Conservation (phyloP, 2,329 filamentous ascomycete species). For the Amauroascus verrucosus region DNA sequence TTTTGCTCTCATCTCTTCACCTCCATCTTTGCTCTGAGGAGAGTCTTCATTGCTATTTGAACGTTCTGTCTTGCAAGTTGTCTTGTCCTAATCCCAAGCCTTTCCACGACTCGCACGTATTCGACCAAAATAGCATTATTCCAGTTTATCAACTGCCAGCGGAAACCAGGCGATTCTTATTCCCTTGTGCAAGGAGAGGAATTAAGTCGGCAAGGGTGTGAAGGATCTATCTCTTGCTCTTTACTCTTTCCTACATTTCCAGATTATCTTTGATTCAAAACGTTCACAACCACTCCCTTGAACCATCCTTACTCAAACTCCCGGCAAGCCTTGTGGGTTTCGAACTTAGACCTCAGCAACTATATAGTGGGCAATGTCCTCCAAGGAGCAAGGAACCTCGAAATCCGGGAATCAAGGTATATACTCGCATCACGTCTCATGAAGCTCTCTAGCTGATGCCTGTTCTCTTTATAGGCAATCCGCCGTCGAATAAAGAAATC, state of each 20-base stretch:
- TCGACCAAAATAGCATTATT: slow-evolving; percentile 2
- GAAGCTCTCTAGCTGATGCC: neutral
- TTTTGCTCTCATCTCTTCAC: neutral
- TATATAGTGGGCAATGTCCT: neutral
- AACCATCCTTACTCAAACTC: neutral
- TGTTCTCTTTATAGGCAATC: neutral
- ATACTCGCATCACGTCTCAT: neutral
- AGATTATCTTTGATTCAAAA: neutral
- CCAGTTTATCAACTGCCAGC: neutral
- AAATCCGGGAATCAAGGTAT: neutral
- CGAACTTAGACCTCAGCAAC: neutral
- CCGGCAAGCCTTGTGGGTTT: neutral
- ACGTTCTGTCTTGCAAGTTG: neutral
- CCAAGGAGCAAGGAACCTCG: neutral
- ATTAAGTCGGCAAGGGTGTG: neutral
- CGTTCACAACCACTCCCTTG: slow-evolving; percentile 2
- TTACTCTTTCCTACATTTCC: neutral
- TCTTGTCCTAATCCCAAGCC: neutral
- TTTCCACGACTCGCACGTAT: neutral
- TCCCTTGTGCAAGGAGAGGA: neutral
- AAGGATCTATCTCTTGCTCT: neutral
- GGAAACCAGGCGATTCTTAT: neutral
- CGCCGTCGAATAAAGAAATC: neutral
- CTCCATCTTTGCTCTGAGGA: neutral
- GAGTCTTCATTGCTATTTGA: neutral